Base-by-base conservation (phyloP, 78 protist species). In the Protostelium mycophagum region DNA sequence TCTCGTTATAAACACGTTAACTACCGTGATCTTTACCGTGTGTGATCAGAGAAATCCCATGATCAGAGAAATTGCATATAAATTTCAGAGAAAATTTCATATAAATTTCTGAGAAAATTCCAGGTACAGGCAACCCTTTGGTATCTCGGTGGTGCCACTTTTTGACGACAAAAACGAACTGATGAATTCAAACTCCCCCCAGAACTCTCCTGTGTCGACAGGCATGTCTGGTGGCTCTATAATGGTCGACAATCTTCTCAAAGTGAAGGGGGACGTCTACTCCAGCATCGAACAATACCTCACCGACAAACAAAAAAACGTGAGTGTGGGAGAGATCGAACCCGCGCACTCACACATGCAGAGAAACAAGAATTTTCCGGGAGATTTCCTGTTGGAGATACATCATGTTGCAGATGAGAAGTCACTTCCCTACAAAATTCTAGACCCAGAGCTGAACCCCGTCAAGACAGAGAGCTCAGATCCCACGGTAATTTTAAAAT, bases 381-480 rank as follows among this genome's bases (percentile, higher is more conserved):
- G 86, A 37, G 16, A 85, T 85, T 85, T 85, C 37, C 5, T 25
- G 16, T 85, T 85, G 63, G 37, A 16, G n/a, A 85, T 85, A 5
- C 16, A 85, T 37, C 37, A 16, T 23, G 36, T 37, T 16, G 16
- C 5, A 5, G 16, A 85, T 16, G 86, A 35, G 63, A 5, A 37
- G 86, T 23, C 36, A 5, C 16, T 35, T 16, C 73, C 73, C 5
- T 16, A 85, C 37, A 25, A 25, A 85, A 5, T 5, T 16, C 86
- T 85, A 16, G 86, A 37, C 86, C 37, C 36, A 5, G 36, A 37
- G 63, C 86, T 85, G 86, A 37, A 85, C 16, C 86, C 86, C 86
- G 63, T 37, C 63, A 85, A 36, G 37, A 36, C 5, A 85, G 37
- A 85, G 16, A n/a, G n/a, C n/a, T 51, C 73, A 51, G 73, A 51